Evolutionary conservation across 2,329 filamentous ascomycete species (phyloP).

Genomic region (Botrytis aclada): DNA sequence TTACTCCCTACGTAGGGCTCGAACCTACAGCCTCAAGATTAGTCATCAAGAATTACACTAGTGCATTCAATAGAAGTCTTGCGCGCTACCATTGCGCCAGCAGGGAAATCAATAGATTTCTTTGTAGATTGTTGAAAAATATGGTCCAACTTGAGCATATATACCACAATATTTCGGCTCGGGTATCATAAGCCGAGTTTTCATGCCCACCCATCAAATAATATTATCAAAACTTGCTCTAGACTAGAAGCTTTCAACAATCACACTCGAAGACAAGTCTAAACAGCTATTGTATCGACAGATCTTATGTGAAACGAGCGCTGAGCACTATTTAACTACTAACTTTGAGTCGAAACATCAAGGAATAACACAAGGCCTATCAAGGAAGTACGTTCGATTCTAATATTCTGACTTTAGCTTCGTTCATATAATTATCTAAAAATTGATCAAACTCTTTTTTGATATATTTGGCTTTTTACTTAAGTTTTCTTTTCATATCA

Average conservation of each 20-base stretch:
- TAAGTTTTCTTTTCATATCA: too few relatives aligned
- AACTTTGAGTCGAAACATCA: background rate
- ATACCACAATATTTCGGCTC: fast-evolving
- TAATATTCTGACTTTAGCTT: background rate
- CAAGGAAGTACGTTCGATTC: background rate
- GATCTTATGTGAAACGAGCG: background rate
- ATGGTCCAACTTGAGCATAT: fast-evolving
- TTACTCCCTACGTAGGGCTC: constrained; percentile 3
- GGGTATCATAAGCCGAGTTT: too few relatives aligned
- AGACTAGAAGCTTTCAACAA: background rate
- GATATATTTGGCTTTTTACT: too few relatives aligned
- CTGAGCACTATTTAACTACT: background rate
- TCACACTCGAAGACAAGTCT: background rate
- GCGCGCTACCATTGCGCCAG: constrained; percentile 18
- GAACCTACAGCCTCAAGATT: constrained; percentile 14
- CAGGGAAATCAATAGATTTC: background rate
- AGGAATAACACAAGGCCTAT: too few relatives aligned
- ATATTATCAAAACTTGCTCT: background rate
- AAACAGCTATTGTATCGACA: background rate
- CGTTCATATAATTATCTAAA: too few relatives aligned
- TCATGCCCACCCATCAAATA: too few relatives aligned
- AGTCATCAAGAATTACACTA: too few relatives aligned
- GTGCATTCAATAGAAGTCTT: constrained; percentile 18
- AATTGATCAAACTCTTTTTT: too few relatives aligned
- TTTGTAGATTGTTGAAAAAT: background rate